phyloP scores from a whole-genome alignment of 306 rosid species.

The Gynostemma pentaphyllum region DNA sequence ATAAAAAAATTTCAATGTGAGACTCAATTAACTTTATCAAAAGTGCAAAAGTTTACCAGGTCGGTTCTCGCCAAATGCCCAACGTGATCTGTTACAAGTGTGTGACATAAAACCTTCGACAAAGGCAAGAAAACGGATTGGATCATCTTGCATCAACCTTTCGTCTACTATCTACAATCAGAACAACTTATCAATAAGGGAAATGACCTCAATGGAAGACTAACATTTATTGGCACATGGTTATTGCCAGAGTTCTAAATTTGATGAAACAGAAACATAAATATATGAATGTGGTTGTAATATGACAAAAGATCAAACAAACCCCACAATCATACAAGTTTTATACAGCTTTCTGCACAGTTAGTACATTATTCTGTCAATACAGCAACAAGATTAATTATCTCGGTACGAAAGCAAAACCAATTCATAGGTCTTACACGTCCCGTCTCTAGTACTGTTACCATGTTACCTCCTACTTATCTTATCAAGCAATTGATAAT shows the following conservation, averaged over 20 bases:
- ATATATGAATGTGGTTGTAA: neutral
- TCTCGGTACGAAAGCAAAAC: neutral
- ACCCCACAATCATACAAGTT: neutral
- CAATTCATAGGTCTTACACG: neutral
- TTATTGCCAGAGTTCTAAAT: neutral
- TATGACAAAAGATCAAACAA: neutral
- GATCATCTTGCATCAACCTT: neutral
- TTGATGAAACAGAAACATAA: neutral
- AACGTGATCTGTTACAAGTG: neutral
- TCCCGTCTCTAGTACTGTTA: neutral
- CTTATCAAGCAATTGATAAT: neutral
- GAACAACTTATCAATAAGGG: neutral
- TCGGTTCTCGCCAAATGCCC: neutral
- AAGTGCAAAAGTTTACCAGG: neutral
- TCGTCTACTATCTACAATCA: slow-evolving; percentile 7
- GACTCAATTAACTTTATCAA: neutral
- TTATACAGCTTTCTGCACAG: neutral
- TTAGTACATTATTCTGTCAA: neutral
- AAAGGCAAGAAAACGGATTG: neutral
- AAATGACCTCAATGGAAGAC: neutral
- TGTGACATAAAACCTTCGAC: neutral
- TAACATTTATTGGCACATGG: slow-evolving; percentile 10
- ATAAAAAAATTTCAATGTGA: neutral
- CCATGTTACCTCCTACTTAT: neutral
- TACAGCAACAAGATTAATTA: neutral